These are phyloP conservation scores for Teratosphaeria zuluensis DNA, from an alignment of 2,329 filamentous ascomycete species.

Conservation along the genomic window DNA sequence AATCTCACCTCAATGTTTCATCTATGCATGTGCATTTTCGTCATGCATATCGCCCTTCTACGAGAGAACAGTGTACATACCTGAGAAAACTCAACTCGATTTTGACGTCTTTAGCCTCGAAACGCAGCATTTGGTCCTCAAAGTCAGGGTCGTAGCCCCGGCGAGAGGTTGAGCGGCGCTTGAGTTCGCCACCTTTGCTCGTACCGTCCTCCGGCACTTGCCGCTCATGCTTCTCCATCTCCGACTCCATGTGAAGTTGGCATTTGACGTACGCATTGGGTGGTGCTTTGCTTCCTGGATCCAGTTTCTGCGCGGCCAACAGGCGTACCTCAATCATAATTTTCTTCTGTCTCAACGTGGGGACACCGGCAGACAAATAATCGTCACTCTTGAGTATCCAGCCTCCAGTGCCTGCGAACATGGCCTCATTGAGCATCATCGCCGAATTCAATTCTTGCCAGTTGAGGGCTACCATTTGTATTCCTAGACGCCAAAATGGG, in stretches of 20 bases:
- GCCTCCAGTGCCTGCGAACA: conserved; percentile 73
- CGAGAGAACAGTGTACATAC: conserved; percentile 25
- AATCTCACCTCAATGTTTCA: neutral
- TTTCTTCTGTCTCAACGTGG: conserved; percentile 3
- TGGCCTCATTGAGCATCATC: conserved; percentile 92
- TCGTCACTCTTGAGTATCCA: conserved; percentile 78
- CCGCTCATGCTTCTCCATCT: conserved; percentile 32
- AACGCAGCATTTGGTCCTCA: conserved; percentile 34
- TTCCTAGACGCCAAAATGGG: conserved; percentile 76
- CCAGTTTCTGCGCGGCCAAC: conserved; percentile 63
- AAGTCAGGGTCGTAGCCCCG: conserved; percentile 36
- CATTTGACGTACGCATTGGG: conserved; percentile 65
- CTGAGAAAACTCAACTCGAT: conserved; percentile 40
- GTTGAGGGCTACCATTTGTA: conserved; percentile 82
- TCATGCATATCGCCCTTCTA: neutral
- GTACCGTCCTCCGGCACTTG: conserved; percentile 38
- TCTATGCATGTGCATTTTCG: neutral
- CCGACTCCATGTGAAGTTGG: conserved; percentile 69
- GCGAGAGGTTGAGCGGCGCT: conserved; percentile 37
- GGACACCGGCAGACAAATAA: conserved; percentile 43
- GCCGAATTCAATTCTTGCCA: conserved; percentile 88
- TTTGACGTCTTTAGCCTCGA: conserved; percentile 35
- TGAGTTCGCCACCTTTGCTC: conserved; percentile 44
- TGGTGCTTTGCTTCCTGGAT: conserved; percentile 40
- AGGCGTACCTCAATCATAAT: conserved; percentile 57